A percentile compares a stretch with the other conserved stretches of the same genome.
Conservation (phyloP, 352 stramenopile genomes). For the Globisporangium recalcitrans region DNA sequence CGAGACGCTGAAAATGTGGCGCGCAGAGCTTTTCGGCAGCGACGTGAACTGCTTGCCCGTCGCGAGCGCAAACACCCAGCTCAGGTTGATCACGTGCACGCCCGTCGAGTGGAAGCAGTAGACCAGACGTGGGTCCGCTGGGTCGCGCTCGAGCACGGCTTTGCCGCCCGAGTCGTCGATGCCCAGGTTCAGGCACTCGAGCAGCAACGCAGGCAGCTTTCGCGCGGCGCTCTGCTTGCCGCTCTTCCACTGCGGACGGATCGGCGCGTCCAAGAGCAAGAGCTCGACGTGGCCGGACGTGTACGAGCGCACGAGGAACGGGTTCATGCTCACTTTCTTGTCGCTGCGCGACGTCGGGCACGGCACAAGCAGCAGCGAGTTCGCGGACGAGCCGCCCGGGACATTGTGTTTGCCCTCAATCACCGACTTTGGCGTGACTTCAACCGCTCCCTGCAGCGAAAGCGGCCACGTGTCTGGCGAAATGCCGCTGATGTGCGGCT, state of each 20-base stretch:
- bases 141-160: constrained; percentile 44
- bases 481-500: constrained; percentile 65
- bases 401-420: constrained; percentile 50
- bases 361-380: constrained; percentile 48
- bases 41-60: constrained; percentile 52
- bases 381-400: constrained; percentile 34
- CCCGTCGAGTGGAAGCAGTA: constrained; percentile 77
- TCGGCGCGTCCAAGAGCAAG: constrained; percentile 51
- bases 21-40: constrained; percentile 62
- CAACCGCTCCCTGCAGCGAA: constrained; percentile 61
- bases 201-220: constrained; percentile 45
- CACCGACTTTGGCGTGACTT: constrained; percentile 49
- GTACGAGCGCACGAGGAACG: constrained; percentile 63
- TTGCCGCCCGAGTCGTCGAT: constrained; percentile 70
- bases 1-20: constrained; percentile 75
- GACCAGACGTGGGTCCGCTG: constrained; percentile 47
- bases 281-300: constrained; percentile 75
- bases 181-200: constrained; percentile 71
- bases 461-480: constrained; percentile 70
- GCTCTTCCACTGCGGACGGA: constrained; percentile 63
- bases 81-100: constrained; percentile 72
- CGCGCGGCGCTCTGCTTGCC: constrained; percentile 7
- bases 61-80: constrained; percentile 58
- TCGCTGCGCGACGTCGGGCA: constrained; percentile 28
- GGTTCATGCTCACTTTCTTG: constrained; percentile 28